These are phyloP conservation scores for Porcisia hertigi DNA, from an alignment of 208 protist genomes.

Conservation along the genomic window DNA sequence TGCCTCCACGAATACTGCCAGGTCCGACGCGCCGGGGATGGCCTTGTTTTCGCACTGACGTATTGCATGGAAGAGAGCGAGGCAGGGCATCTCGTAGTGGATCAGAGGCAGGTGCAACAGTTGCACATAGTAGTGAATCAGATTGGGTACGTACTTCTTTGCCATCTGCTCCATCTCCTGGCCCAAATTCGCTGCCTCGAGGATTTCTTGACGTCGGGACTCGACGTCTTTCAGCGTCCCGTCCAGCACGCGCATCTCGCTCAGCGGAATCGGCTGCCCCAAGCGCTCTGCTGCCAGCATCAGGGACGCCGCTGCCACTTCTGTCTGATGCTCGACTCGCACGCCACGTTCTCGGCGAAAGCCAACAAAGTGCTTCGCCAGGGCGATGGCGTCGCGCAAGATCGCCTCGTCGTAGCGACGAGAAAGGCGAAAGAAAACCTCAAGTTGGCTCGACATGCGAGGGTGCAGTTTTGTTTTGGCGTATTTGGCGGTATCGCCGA, in stretches of 20 bases:
- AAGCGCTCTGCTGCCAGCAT: conserved; percentile 63
- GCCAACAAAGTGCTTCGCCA: conserved; percentile 58
- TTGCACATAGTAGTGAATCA: conserved; percentile 65
- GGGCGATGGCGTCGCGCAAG: conserved; percentile 38
- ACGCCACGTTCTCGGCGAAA: conserved; percentile 53
- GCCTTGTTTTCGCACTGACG: conserved; percentile 13
- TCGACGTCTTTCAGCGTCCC: conserved; percentile 59
- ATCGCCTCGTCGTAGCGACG: conserved; percentile 37
- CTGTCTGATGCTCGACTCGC: conserved; percentile 48
- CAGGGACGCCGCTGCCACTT: conserved; percentile 70
- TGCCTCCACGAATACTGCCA: conserved; percentile 44
- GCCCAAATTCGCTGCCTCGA: conserved; percentile 38
- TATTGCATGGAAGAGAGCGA: conserved; percentile 44
- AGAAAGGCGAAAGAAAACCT: conserved; percentile 56
- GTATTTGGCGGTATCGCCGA: conserved; percentile 30
- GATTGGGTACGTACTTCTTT: conserved; percentile 38
- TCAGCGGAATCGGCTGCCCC: conserved; percentile 56
- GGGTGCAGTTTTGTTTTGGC: conserved; percentile 49
- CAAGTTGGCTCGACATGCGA: conserved; percentile 46
- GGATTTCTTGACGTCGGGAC: conserved; percentile 49
- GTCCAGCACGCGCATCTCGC: conserved; percentile 68
- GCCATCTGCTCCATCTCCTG: conserved; percentile 40
- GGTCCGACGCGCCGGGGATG: conserved; percentile 11
- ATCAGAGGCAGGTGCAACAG: conserved; percentile 60
- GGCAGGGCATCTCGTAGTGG: conserved; percentile 55